These are phyloP conservation scores for Butyriboletus loyo DNA, from an alignment of 768 basidiomycete genomes.

Conservation along the genomic window DNA sequence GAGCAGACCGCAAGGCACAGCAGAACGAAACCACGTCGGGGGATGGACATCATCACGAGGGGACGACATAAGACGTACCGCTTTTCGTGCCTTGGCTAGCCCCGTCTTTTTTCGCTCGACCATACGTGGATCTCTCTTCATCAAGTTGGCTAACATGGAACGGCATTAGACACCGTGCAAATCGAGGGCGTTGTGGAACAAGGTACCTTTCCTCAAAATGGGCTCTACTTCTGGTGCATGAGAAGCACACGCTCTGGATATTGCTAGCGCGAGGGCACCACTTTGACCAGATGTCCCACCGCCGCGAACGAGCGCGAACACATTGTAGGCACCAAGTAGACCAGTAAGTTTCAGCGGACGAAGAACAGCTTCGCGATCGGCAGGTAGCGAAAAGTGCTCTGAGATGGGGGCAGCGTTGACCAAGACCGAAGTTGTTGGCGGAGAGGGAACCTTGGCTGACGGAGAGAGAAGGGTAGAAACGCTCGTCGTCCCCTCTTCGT, in stretches of 20 bases:
- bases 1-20: neutral
- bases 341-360: conserved; percentile 84
- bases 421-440: conserved; percentile 65
- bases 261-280: conserved; percentile 78
- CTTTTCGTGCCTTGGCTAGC: conserved; percentile 86
- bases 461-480: conserved; percentile 20
- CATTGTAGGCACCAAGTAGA: conserved; percentile 78
- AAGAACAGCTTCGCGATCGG: conserved; percentile 78
- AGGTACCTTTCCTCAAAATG: conserved; percentile 68
- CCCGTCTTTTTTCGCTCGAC: conserved; percentile 99
- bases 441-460: conserved; percentile 21
- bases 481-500: conserved; percentile 4
- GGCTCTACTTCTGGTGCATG: conserved; percentile 64
- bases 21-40: neutral
- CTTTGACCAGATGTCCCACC: conserved; percentile 93
- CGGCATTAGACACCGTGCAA: neutral
- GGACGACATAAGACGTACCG: conserved; percentile 51
- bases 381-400: conserved; percentile 69
- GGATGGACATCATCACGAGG: neutral
- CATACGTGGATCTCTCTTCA: conserved; percentile 93
- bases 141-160: conserved; percentile 62
- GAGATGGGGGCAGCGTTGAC: conserved; percentile 82
- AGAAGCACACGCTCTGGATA: conserved; percentile 70
- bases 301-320: conserved; percentile 72
- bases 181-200: neutral